Evolutionary conservation across 1,284 basidiomycete species (phyloP), one percentile per base, ranked within the genome.

Genomic region (Moesziomyces sp.): DNA sequence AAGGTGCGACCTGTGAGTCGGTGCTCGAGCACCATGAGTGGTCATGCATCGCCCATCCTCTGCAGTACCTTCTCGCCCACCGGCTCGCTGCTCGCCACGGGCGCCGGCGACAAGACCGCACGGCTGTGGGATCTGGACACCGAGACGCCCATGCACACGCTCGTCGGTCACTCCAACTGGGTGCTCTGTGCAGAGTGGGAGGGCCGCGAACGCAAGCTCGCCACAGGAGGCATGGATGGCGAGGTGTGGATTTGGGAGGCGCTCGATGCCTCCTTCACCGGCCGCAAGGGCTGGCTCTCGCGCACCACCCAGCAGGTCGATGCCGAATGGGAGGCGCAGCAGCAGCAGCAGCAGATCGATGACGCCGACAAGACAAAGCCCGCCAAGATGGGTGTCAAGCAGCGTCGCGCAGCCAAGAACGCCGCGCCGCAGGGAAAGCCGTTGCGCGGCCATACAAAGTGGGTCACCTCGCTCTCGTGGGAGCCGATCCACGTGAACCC

Each of bases 141-240:
- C 0, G 97, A 99, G 86, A 92, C 90, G 11, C 96, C 96, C 0
- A 92, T 93, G 52, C 92, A 93, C 83, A 92, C 91, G 10, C 88
- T 99, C 13, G 86, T 89, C 0, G 96, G 96, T 0, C 97, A 99
- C 83, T 90, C 90, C 68, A 94, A 94, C 0, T 98, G 95, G 95
- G 93, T 99, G 1, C 87, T 99, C 0, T 97, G 94, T 76, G 92
- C 95, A 3, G 97, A 97, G 82, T 99, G 96, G 96, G 95, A 98
- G 79, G 91, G 92, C 0, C 88, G 92, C 85, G 96, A 97, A 82
- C 88, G 93, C 58, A 90, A 91, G 73, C 86, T 98, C 18, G 96
- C 94, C 1, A 96, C 93, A 1, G 97, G 82, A 38, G 81, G 79
- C 46, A 82, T 79, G 80, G 72, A 77, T 23, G 82, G 82, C 42